Evolutionary conservation across 495 filamentous ascomycete genomes (phyloP), one percentile per base, ranked within the genome.

Genomic region (Echria macrotheca): DNA sequence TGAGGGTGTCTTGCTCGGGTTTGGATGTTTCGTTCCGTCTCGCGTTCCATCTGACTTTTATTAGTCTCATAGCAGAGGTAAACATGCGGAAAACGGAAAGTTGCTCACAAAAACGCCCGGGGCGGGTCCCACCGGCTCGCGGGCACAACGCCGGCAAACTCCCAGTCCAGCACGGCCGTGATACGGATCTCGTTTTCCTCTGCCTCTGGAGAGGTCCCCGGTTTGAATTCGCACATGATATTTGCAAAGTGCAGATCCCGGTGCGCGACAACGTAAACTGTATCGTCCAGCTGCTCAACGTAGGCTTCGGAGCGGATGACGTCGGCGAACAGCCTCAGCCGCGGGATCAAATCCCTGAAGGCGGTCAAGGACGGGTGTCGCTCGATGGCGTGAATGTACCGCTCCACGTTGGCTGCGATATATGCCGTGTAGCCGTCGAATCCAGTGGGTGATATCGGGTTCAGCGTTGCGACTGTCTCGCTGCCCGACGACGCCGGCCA

Each of bases 161-260:
- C 68, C 65, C 67, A 72, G 51, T 69, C 69, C 2, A 70, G 49
- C 2, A 72, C 46, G 1, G 51, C 60, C 8, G 66, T 72, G 46
- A 70, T 67, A 2, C 5, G 11, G 14, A 42, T 42, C 10, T 47
- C 26, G 5, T 40, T 44, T 10, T 49, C 43, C n/a, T 31, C 12
- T 31, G 12, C 12, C 12, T 31, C 7, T 31, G 28, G 28, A 31
- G 28, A 6, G 15, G 50, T 46, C 2, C 41, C 19, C 7, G 47
- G 36, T 22, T 70, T 63, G 44, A 42, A 68, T n/a, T 31, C 28
- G 28, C 6, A 31, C 47, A 69, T 50, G 18, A 71, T 58, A 23
- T 70, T 69, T 2, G 53, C 66, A 42, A 69, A 66, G 47, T 69
- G 66, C 36, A 71, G 47, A 51, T 71, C 66, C 45, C 64, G 66